Conservation (phyloP, 768 basidiomycete genomes). For the Rhizopogon roseolus region DNA sequence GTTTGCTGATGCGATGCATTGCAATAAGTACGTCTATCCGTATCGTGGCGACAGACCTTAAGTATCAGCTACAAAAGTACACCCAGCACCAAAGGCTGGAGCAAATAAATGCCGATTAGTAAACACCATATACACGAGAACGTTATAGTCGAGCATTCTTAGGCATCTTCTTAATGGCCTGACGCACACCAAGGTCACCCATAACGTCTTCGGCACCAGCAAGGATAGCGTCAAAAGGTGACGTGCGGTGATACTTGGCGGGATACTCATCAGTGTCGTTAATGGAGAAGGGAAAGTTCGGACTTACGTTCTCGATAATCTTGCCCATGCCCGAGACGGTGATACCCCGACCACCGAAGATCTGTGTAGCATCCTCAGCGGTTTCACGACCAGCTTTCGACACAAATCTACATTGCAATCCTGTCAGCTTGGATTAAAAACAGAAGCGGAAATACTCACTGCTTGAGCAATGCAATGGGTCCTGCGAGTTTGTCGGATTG, state of each 20-base stretch:
- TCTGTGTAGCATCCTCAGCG: constrained; percentile 68
- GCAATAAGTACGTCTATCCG: too few relatives aligned
- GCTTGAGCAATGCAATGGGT: constrained; percentile 83
- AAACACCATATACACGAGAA: not conserved
- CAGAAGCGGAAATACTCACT: constrained; percentile 39
- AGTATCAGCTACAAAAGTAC: too few relatives aligned
- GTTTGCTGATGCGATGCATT: too few relatives aligned
- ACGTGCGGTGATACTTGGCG: constrained; percentile 71
- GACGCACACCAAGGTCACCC: constrained; percentile 69
- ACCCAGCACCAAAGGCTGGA: too few relatives aligned
- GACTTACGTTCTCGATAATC: constrained; percentile 73
- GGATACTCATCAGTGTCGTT: not conserved
- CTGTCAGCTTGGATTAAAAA: not conserved
- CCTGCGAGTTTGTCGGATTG: constrained; percentile 84
- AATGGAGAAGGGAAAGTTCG: not conserved
- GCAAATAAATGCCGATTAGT: not conserved
- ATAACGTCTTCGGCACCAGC: constrained; percentile 77
- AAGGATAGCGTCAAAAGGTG: constrained; percentile 81
- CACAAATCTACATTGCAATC: constrained; percentile 45
- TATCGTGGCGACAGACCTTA: too few relatives aligned
- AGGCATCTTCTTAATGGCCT: constrained; percentile 70
- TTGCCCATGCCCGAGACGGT: constrained; percentile 81
- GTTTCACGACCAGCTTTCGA: constrained; percentile 49
- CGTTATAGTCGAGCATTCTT: constrained; percentile 37
- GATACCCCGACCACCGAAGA: constrained; percentile 87